Conservation (phyloP, 305 asterid genomes). For the Plantago rigida region DNA sequence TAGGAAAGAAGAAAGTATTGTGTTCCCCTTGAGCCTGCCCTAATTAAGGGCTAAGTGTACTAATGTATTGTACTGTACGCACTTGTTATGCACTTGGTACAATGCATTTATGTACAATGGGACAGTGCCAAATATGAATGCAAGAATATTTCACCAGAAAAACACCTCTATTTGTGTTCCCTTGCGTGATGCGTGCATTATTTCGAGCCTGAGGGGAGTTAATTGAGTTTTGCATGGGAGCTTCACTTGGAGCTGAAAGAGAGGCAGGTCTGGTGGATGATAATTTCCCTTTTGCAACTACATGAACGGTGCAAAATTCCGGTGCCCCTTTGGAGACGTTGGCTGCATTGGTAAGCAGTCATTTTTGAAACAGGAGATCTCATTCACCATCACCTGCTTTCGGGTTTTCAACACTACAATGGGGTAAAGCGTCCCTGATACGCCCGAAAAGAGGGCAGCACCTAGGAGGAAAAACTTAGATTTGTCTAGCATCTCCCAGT, state of each 20-base stretch:
- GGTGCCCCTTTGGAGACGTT: conserved; percentile 47
- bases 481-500: conserved; percentile 93
- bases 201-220: conserved; percentile 22
- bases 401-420: conserved; percentile 74
- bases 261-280: conserved; percentile 41
- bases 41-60: too few species aligned
- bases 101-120: too few species aligned
- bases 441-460: conserved; percentile 82
- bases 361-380: conserved; percentile 43
- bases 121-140: too few species aligned
- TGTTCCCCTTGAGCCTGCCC: too few species aligned
- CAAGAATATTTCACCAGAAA: background rate
- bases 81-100: too few species aligned
- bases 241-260: conserved; percentile 30
- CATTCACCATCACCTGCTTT: conserved; percentile 59
- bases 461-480: conserved; percentile 90
- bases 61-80: too few species aligned
- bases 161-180: conserved; percentile 41
- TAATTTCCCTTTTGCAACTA: conserved; percentile 65
- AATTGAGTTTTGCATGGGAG: conserved; percentile 27
- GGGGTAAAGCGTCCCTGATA: conserved; percentile 70
- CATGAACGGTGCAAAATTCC: conserved; percentile 67
- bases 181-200: conserved; percentile 24
- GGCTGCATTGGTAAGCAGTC: conserved; percentile 35
- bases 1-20: too few species aligned